These are phyloP conservation scores for Pseudopyrenochaeta lycopersici DNA, from an alignment of 2,329 filamentous ascomycete genomes.

Conservation along the genomic window DNA sequence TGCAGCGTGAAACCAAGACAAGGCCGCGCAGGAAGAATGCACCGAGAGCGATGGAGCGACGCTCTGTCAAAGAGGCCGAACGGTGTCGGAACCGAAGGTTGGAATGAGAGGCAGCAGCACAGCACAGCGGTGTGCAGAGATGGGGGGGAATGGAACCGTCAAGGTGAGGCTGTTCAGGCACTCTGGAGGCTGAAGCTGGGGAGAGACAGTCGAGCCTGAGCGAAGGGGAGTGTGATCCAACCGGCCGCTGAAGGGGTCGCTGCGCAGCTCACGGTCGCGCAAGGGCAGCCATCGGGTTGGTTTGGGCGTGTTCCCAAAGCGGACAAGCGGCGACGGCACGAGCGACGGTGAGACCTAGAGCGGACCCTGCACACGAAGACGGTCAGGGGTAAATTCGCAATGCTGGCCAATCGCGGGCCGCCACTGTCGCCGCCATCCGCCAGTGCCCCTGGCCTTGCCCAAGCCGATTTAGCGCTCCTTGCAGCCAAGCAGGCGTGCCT, in stretches of 20 bases:
- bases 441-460: slow-evolving; percentile 23
- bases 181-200: slow-evolving; percentile 37
- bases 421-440: slow-evolving; percentile 17
- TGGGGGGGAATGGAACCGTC: slow-evolving; percentile 14
- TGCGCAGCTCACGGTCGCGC: slow-evolving; percentile 28
- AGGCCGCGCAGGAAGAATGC: slow-evolving; percentile 20
- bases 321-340: slow-evolving; percentile 32
- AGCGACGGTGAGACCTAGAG: slow-evolving; percentile 19
- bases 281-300: slow-evolving; percentile 30
- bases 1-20: slow-evolving; percentile 19
- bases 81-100: slow-evolving; percentile 18
- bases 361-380: slow-evolving; percentile 16
- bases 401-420: slow-evolving; percentile 24
- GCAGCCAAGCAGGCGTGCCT: slow-evolving; percentile 25
- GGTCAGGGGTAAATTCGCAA: slow-evolving; percentile 30
- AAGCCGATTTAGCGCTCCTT: slow-evolving; percentile 13
- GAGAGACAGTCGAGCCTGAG: slow-evolving; percentile 34
- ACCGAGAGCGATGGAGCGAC: slow-evolving; percentile 30
- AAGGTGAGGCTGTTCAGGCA: slow-evolving; percentile 41
- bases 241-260: slow-evolving; percentile 29
- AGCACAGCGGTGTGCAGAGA: slow-evolving; percentile 44
- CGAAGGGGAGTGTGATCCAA: slow-evolving; percentile 29
- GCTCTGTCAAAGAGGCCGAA: slow-evolving; percentile 49
- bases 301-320: slow-evolving; percentile 25
- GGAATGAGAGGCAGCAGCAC: slow-evolving; percentile 49